Base-by-base conservation (phyloP, 768 basidiomycete genomes). In the Suillus subluteus region DNA sequence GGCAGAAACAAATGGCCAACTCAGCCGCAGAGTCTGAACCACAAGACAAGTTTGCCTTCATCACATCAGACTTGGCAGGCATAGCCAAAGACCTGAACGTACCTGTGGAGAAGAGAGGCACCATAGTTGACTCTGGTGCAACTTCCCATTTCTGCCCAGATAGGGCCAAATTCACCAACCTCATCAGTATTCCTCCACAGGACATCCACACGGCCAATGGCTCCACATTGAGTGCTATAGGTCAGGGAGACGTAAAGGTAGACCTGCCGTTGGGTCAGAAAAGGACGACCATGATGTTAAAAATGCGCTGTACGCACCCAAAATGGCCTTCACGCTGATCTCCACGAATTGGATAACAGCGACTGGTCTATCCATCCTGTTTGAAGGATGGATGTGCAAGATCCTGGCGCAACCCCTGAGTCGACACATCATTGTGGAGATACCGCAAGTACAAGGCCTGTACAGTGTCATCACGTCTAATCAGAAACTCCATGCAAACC, bases 281-380 rank as follows among this genome's bases (percentile, higher is more conserved):
- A 9, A 21, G 9, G 40, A 40, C 44, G 0, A 7, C 8, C 1
- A 18, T 46, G 0, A n/a, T 8, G 0, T 8, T 46, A 46, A 48
- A 4, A 12, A 48, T 13, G 12, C 48, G 3, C 5, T 48, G 4
- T 48, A 23, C 1, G 5, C n/a, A 2, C 48, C 48, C 1, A 23
- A 4, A 1, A 48, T 48, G 48, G 48, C 48, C 3, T 44, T 44
- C 18, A 44, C 43, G 1, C 21, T 44, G 0, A 44, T 44, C 7
- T 44, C 21, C 0, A 44, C 18, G 7, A 44, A 44, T 18, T 3
- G 44, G 3, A 44, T 44, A 7, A 44, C 44, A 8, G 44, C 7
- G 0, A 8, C 44, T 4, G 9, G 44, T 4, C 18, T 44, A 0
- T 18, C 18, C 0, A 8, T 44, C 21, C 21, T 21, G 1, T 44